Conservation (phyloP, 805 yeast genomes). For the Kurtzmaniella fragi region DNA sequence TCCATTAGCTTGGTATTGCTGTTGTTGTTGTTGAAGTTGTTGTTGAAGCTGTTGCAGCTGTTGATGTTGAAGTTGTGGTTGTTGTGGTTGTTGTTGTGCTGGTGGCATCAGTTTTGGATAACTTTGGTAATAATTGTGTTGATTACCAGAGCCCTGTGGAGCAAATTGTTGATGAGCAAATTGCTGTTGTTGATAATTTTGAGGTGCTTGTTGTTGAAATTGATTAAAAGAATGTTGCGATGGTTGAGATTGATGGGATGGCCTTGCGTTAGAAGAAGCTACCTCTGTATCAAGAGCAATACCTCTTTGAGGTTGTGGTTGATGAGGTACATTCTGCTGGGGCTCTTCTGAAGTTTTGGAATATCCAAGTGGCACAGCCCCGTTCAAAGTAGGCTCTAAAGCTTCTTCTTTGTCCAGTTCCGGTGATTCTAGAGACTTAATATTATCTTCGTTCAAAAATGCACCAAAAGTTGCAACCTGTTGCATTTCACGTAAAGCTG, state of each 20-base stretch:
- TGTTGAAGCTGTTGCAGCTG: slow-evolving; percentile 3
- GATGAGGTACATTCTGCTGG: background rate
- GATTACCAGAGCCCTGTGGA: slow-evolving; percentile 1
- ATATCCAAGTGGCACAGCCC: background rate
- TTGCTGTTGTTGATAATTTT: background rate
- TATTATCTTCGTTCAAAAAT: slow-evolving; percentile 21
- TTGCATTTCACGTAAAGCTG: slow-evolving; percentile 30
- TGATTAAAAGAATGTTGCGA: background rate
- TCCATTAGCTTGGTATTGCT: background rate
- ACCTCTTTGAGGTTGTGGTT: too few species aligned
- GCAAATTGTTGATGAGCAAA: background rate
- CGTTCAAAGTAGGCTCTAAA: too few species aligned
- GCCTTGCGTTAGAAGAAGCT: too few species aligned
- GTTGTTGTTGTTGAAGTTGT: slow-evolving; percentile 2
- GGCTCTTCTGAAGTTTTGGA: too few species aligned
- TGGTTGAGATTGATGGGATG: too few species aligned
- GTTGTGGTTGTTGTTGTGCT: slow-evolving; percentile 7
- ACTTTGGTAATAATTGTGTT: slow-evolving; percentile 1
- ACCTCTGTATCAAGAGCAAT: too few species aligned
- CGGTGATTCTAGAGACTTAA: background rate
- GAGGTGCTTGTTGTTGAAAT: slow-evolving; percentile 1
- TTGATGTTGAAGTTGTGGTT: slow-evolving; percentile 4
- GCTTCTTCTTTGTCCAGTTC: too few species aligned
- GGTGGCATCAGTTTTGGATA: slow-evolving; percentile 3
- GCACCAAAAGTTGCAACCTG: slow-evolving; percentile 36